Percentiles rank a stretch among this genome's conserved stretches.
Evolutionary conservation across 1,284 basidiomycete species (phyloP).

Genomic region (Leccinum subrobustum): DNA sequence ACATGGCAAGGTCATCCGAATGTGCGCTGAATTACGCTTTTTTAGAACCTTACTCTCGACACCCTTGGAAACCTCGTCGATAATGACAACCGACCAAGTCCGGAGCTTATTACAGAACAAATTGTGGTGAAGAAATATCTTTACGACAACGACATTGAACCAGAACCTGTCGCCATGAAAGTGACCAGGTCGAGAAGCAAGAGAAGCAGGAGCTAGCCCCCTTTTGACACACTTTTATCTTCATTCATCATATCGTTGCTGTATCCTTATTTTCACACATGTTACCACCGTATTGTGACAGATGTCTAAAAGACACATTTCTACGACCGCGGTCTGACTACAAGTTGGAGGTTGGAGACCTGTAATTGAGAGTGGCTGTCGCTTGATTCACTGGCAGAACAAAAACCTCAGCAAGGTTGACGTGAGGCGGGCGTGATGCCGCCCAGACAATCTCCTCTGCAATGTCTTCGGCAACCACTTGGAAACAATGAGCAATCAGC

Average conservation of each 20-base stretch:
- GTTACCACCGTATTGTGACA: constrained; percentile 4
- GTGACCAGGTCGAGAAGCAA: constrained; percentile 49
- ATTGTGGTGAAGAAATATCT: constrained; percentile 78
- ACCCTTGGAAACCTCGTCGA: constrained; percentile 71
- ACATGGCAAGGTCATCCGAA: neutral
- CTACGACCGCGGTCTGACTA: neutral
- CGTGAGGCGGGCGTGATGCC: constrained; percentile 82
- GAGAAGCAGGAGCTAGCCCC: constrained; percentile 37
- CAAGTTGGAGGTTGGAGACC: constrained; percentile 12
- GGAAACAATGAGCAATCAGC: constrained; percentile 13
- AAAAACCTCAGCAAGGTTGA: constrained; percentile 81
- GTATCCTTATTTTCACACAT: constrained; percentile 32
- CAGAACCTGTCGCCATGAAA: constrained; percentile 41
- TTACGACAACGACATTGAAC: constrained; percentile 73
- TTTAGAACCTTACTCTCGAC: constrained; percentile 65
- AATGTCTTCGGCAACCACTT: constrained; percentile 80
- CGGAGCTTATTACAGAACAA: constrained; percentile 62
- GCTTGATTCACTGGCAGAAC: constrained; percentile 85
- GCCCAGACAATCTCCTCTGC: constrained; percentile 99
- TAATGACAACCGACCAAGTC: constrained; percentile 53
- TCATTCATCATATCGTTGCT: constrained; percentile 28
- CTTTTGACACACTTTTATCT: constrained; percentile 14
- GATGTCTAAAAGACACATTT: constrained; percentile 2
- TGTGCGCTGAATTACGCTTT: constrained; percentile 5
- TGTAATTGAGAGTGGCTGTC: constrained; percentile 48